These are phyloP conservation scores for Spathaspora gorwiae DNA, from an alignment of 805 yeast genomes.

Conservation along the genomic window DNA sequence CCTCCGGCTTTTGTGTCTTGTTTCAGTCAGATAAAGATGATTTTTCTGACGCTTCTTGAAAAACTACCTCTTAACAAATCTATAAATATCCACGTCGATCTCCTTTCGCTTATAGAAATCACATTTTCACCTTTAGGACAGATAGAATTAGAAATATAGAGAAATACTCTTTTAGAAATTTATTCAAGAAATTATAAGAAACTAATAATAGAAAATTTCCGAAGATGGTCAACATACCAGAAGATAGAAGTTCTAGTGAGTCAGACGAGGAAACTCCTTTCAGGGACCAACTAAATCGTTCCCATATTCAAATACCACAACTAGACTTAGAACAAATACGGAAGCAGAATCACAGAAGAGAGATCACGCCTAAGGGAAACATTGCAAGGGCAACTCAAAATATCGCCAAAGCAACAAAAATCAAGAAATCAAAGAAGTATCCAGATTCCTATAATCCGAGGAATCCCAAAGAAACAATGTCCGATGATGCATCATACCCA, in stretches of 20 bases:
- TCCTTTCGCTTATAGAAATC: no score
- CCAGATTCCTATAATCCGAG: constrained; percentile 7
- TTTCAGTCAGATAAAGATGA: no score
- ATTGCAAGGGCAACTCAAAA: constrained; percentile 4
- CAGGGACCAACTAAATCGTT: neutral
- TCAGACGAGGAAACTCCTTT: neutral
- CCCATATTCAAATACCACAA: constrained; percentile 6
- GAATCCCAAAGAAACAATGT: constrained; percentile 3
- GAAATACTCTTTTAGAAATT: no score
- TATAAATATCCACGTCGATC: no score
- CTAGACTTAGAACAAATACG: constrained; percentile 5
- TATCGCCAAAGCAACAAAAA: constrained; percentile 6
- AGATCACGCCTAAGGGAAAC: neutral
- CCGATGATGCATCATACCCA: neutral
- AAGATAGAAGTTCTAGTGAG: neutral
- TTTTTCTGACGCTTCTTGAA: no score
- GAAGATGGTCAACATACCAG: no score
- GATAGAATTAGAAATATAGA: no score
- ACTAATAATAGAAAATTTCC: no score
- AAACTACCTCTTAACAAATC: no score
- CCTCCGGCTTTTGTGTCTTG: no score
- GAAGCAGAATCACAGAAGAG: constrained; percentile 5
- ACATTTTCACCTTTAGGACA: no score
- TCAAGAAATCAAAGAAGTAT: constrained; percentile 3
- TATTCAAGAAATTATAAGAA: no score